These are phyloP conservation scores for Coprinopsis marcescibilis DNA, from an alignment of 768 basidiomycete genomes.

Conservation along the genomic window DNA sequence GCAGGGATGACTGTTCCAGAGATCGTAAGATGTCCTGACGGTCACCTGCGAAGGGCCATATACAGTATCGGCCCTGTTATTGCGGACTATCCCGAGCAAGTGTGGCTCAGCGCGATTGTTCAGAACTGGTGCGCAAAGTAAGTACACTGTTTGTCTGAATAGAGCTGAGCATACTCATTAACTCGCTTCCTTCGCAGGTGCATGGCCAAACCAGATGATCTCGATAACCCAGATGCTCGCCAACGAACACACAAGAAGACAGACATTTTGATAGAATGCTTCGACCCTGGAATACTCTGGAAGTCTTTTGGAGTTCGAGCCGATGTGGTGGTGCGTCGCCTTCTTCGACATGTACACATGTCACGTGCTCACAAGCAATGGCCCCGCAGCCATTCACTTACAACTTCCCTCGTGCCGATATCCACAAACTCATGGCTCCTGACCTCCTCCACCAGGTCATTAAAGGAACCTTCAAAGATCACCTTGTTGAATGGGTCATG, in stretches of 20 bases:
- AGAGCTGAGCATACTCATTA: background rate
- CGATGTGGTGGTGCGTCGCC: conserved; percentile 1
- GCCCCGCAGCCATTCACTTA: conserved; percentile 23
- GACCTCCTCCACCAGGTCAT: conserved; percentile 34
- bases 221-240: background rate
- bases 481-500: conserved; percentile 30
- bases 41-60: conserved; percentile 19
- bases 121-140: conserved; percentile 24
- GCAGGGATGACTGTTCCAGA: conserved; percentile 15
- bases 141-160: background rate
- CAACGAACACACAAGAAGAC: background rate
- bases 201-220: background rate
- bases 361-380: background rate
- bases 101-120: conserved; percentile 17
- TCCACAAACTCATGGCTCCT: conserved; percentile 25
- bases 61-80: conserved; percentile 25
- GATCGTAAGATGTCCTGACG: conserved; percentile 18
- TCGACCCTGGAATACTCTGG: conserved; percentile 2
- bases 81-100: conserved; percentile 27
- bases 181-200: conserved; percentile 3
- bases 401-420: conserved; percentile 27
- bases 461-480: conserved; percentile 38
- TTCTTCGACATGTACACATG: background rate
- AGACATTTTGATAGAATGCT: background rate
- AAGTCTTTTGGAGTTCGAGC: conserved; percentile 4